These are phyloP conservation scores for Staphylotrichum tortipilum DNA, from an alignment of 495 filamentous ascomycete genomes.

Conservation along the genomic window DNA sequence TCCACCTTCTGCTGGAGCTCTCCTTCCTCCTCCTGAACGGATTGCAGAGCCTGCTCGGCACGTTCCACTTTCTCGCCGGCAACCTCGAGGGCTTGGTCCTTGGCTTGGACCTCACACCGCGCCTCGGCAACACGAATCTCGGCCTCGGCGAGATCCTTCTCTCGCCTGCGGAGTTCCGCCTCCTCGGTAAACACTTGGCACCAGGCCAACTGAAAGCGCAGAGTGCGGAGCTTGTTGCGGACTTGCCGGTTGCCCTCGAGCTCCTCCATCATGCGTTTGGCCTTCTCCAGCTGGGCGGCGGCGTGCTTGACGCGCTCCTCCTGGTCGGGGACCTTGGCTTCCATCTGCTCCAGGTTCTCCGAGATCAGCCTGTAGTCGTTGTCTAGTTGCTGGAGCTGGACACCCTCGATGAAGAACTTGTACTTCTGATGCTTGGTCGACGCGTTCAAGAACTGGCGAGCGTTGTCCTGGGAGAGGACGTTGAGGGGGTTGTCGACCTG, in stretches of 20 bases:
- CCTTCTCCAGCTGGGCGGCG: constrained; percentile 29
- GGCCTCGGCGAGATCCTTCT: constrained; percentile 25
- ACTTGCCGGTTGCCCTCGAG: constrained; percentile 51
- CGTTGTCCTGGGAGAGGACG: constrained; percentile 93
- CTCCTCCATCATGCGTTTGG: constrained; percentile 42
- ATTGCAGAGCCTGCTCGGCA: constrained; percentile 16
- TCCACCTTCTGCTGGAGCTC: constrained; percentile 32
- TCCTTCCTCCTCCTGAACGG: constrained; percentile 24
- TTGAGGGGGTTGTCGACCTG: constrained; percentile 98
- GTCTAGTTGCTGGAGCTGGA: constrained; percentile 85
- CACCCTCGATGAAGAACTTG: constrained; percentile 92
- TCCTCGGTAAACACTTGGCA: constrained; percentile 50
- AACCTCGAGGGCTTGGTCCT: constrained; percentile 18
- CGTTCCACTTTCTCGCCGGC: constrained; percentile 25
- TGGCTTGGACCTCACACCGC: constrained; percentile 19
- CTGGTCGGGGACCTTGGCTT: constrained; percentile 36
- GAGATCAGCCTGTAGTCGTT: constrained; percentile 78
- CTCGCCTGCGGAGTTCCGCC: constrained; percentile 20
- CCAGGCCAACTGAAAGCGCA: constrained; percentile 61
- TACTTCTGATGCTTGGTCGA: constrained; percentile 81
- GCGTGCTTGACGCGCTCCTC: constrained; percentile 58
- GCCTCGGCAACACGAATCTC: constrained; percentile 21
- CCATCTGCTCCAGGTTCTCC: constrained; percentile 38
- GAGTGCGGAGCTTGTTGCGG: constrained; percentile 40
- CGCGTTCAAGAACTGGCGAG: constrained; percentile 82